Evolutionary conservation across 2,329 filamentous ascomycete genomes (phyloP).

Genomic region (Calonectria multiphialidica): DNA sequence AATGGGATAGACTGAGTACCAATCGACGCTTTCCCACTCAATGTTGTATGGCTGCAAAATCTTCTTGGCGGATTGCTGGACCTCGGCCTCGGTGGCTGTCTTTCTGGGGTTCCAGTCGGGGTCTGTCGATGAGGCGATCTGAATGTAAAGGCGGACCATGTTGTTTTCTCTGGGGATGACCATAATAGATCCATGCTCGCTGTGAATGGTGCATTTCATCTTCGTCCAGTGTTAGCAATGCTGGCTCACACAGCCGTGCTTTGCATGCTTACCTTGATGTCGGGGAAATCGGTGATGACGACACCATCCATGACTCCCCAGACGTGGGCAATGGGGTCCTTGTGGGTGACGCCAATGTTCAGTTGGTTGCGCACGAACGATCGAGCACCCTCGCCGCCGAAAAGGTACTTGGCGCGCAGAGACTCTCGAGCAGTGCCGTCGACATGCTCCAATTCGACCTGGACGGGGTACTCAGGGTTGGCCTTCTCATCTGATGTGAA

Average conservation of each 20-base stretch:
- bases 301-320: constrained; percentile 85
- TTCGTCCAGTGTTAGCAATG: constrained; percentile 59
- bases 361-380: constrained; percentile 75
- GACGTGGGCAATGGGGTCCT: constrained; percentile 77
- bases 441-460: constrained; percentile 81
- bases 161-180: constrained; percentile 80
- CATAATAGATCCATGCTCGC: constrained; percentile 80
- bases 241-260: not conserved
- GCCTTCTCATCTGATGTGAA: constrained; percentile 70
- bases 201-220: constrained; percentile 84
- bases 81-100: constrained; percentile 72
- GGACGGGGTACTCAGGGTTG: constrained; percentile 79
- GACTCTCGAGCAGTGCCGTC: constrained; percentile 79
- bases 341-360: constrained; percentile 77
- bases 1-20: constrained; percentile 84
- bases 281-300: constrained; percentile 79
- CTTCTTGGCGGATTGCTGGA: constrained; percentile 73
- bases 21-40: constrained; percentile 75
- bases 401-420: constrained; percentile 76
- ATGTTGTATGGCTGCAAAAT: constrained; percentile 77
- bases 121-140: constrained; percentile 72
- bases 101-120: constrained; percentile 72
- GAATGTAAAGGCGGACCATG: constrained; percentile 78
- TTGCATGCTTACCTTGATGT: constrained; percentile 71
- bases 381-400: constrained; percentile 78